These are phyloP conservation scores for Thalassia testudinum DNA, from an alignment of 116 monocot species.

Conservation along the genomic window DNA sequence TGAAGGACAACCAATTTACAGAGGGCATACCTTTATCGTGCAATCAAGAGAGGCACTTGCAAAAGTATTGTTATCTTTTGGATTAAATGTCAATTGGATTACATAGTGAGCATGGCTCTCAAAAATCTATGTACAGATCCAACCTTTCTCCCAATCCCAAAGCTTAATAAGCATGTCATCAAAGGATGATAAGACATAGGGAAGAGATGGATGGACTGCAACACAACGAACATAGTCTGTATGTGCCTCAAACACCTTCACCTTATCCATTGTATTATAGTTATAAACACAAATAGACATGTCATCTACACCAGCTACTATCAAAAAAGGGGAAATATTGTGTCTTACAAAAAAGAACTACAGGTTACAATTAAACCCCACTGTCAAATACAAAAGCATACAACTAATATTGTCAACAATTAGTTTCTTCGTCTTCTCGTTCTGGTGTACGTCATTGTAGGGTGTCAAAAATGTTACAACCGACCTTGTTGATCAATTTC, in stretches of 20 bases:
- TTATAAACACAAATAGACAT: constrained; percentile 93
- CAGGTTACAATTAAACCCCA: too few relatives aligned
- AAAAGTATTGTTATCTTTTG: constrained; percentile 96
- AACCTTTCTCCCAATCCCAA: constrained; percentile 95
- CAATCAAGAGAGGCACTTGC: constrained; percentile 93
- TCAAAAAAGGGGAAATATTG: too few relatives aligned
- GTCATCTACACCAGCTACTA: constrained; percentile 90
- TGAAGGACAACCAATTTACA: background rate
- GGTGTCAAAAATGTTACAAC: too few relatives aligned
- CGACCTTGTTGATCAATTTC: too few relatives aligned
- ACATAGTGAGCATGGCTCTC: constrained; percentile 93
- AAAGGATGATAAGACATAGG: constrained; percentile 87
- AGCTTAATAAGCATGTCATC: constrained; percentile 97
- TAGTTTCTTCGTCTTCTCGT: too few relatives aligned
- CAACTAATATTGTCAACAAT: too few relatives aligned
- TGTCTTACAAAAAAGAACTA: too few relatives aligned
- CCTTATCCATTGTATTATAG: constrained; percentile 93
- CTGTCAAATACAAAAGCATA: too few relatives aligned
- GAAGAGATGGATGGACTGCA: constrained; percentile 84
- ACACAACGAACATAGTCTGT: constrained; percentile 95
- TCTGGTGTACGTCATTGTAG: too few relatives aligned
- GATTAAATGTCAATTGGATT: constrained; percentile 97
- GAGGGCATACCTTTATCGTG: constrained; percentile 87
- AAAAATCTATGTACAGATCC: constrained; percentile 85
- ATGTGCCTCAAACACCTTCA: constrained; percentile 86